Conservation (phyloP, 164 flowering plant species). For the Vitis cinerea region DNA sequence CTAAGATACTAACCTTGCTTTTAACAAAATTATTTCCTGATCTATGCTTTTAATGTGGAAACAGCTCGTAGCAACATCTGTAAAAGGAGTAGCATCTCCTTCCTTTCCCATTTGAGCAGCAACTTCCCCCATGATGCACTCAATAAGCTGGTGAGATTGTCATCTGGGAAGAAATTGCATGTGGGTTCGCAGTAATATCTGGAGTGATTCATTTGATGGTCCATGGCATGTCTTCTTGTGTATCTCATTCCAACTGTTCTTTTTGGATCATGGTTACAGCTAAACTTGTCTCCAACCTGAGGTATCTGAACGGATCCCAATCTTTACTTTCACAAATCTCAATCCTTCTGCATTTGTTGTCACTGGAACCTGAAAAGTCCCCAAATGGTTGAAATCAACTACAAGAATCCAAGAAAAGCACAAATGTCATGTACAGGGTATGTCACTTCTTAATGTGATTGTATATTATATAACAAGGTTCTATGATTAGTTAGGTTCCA, state of each 20-base stretch:
- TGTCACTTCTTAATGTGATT: background rate
- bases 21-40: too few relatives aligned
- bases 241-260: constrained; percentile 98
- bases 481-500: background rate
- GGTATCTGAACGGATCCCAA: constrained; percentile 90
- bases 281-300: constrained; percentile 96
- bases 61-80: constrained; percentile 84
- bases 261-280: constrained; percentile 96
- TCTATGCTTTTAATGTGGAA: too few relatives aligned
- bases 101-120: constrained; percentile 96
- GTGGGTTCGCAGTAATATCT: constrained; percentile 92
- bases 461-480: background rate
- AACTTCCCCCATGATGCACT: constrained; percentile 97
- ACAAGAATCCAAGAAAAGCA: background rate
- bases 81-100: constrained; percentile 97
- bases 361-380: constrained; percentile 60
- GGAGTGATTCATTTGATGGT: constrained; percentile 92
- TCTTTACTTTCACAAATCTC: constrained; percentile 87
- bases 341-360: constrained; percentile 98
- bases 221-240: constrained; percentile 99
- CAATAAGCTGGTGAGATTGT: constrained; percentile 95
- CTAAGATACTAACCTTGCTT: too few relatives aligned
- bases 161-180: constrained; percentile 99
- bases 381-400: background rate
- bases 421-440: background rate